phyloP scores from a whole-genome alignment of 2,329 filamentous ascomycete species.

The Exophiala sp. region DNA sequence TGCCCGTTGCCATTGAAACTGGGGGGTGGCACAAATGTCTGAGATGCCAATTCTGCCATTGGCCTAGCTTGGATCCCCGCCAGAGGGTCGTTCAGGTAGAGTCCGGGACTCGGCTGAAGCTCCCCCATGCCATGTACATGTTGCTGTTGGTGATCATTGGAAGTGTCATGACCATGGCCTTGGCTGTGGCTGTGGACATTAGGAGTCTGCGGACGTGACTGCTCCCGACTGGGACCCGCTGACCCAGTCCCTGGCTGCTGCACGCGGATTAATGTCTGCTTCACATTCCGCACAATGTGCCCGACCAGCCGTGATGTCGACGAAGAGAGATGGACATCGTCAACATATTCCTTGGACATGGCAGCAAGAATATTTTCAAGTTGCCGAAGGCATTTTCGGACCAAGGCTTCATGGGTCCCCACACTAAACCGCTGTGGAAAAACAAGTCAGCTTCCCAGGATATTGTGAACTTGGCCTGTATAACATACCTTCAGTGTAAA shows the following conservation, averaged over 20 bases:
- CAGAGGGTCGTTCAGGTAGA: constrained; percentile 22
- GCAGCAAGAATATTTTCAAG: constrained; percentile 55
- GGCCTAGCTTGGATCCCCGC: constrained; percentile 26
- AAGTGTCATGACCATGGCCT: constrained; percentile 13
- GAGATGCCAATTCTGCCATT: constrained; percentile 26
- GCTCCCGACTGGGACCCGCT: constrained; percentile 33
- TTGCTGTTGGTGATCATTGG: constrained; percentile 20
- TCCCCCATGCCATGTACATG: constrained; percentile 7
- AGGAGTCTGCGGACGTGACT: constrained; percentile 33
- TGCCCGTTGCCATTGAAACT: constrained; percentile 25
- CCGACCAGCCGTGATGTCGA: constrained; percentile 58
- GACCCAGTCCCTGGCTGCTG: constrained; percentile 23
- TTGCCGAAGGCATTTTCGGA: constrained; percentile 53
- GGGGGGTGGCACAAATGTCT: constrained; percentile 28
- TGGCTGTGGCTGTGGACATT: neutral
- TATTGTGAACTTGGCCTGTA: neutral
- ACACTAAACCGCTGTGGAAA: constrained; percentile 52
- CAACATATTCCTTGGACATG: constrained; percentile 55
- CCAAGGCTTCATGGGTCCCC: constrained; percentile 57
- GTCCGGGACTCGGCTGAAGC: constrained; percentile 10
- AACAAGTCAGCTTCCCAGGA: constrained; percentile 17
- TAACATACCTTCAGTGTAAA: constrained; percentile 54
- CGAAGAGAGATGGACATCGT: constrained; percentile 59
- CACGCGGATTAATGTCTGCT: constrained; percentile 28
- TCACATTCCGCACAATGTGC: constrained; percentile 41